These are phyloP conservation scores for Cucumis melo DNA, from an alignment of 306 rosid genomes.

Conservation along the genomic window DNA sequence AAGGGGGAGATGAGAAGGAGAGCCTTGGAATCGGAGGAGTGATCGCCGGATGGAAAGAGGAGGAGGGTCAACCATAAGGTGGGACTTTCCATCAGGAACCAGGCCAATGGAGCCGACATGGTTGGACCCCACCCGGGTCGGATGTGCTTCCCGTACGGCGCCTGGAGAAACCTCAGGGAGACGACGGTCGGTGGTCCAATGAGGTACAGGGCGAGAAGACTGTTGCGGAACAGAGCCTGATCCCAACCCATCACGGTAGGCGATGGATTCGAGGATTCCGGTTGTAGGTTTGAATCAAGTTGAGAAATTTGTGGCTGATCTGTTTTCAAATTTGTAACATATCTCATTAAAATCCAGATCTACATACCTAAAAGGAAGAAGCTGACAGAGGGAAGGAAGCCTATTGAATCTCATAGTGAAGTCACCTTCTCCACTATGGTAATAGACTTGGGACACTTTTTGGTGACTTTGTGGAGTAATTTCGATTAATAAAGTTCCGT, in stretches of 20 bases:
- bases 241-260: slow-evolving; percentile 9
- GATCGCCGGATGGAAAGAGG: slow-evolving; percentile 45
- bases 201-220: slow-evolving; percentile 32
- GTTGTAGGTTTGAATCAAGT: not conserved
- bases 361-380: not conserved
- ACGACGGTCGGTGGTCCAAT: slow-evolving; percentile 50
- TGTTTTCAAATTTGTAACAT: not conserved
- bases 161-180: slow-evolving; percentile 50
- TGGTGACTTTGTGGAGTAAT: not conserved
- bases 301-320: not conserved
- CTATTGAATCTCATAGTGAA: not conserved
- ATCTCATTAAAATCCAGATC: not conserved
- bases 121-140: slow-evolving; percentile 75
- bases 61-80: slow-evolving; percentile 59
- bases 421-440: not conserved
- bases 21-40: slow-evolving; percentile 40
- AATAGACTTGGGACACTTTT: too few species aligned
- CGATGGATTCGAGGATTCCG: not conserved
- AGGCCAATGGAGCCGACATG: slow-evolving; percentile 51
- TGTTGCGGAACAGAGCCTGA: slow-evolving; percentile 18
- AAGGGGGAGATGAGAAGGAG: slow-evolving; percentile 39
- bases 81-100: slow-evolving; percentile 88
- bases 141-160: slow-evolving; percentile 76
- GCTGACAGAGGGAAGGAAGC: not conserved
- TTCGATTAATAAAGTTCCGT: not conserved